phyloP scores from a whole-genome alignment of 352 stramenopile species.

The Pythium brachiatum region DNA sequence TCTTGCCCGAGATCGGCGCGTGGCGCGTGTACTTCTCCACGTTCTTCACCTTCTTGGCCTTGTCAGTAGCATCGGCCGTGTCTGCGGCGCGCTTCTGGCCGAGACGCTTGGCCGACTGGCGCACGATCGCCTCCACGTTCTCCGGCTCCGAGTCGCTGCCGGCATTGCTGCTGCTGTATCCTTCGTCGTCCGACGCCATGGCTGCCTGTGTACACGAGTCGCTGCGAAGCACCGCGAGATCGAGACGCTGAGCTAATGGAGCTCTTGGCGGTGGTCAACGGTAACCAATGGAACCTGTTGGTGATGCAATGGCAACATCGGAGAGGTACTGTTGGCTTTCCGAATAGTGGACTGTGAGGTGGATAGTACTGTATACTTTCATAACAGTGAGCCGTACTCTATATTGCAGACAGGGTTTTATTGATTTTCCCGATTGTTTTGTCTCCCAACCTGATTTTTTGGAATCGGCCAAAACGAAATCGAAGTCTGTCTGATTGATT shows the following conservation, averaged over 20 bases:
- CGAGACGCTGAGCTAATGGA: not conserved
- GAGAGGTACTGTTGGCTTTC: not conserved
- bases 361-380: not conserved
- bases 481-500: no score
- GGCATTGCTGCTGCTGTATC: slow-evolving; percentile 33
- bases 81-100: slow-evolving; percentile 32
- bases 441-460: not conserved
- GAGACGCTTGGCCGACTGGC: slow-evolving; percentile 57
- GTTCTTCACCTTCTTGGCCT: slow-evolving; percentile 51
- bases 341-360: not conserved
- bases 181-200: slow-evolving; percentile 38
- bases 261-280: slow-evolving; percentile 8
- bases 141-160: slow-evolving; percentile 56
- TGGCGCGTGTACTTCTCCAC: slow-evolving; percentile 73
- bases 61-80: slow-evolving; percentile 18
- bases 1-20: slow-evolving; percentile 49
- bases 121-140: slow-evolving; percentile 54
- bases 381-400: not conserved
- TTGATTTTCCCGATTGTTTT: not conserved
- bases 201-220: not conserved
- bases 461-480: no score
- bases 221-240: slow-evolving; percentile 4
- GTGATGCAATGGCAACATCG: slow-evolving; percentile 4
- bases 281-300: slow-evolving; percentile 22
- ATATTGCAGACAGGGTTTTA: not conserved